These are phyloP conservation scores for Cantharellus anzutake DNA, from an alignment of 768 basidiomycete species.

Conservation along the genomic window DNA sequence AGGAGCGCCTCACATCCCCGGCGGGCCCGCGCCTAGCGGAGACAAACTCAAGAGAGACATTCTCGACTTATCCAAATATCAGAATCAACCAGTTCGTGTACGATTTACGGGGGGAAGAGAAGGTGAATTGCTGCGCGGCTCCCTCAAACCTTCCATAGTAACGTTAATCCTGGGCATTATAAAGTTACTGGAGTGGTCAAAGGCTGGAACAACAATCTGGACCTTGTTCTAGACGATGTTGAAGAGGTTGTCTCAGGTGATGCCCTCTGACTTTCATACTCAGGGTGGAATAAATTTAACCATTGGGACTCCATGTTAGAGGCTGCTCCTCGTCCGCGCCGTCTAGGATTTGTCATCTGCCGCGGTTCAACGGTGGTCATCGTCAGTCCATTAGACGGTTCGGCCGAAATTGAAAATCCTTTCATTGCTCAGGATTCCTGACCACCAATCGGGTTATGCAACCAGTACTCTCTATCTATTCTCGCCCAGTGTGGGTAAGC, in stretches of 20 bases:
- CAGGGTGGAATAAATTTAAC: not conserved
- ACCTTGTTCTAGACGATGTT: slow-evolving; percentile 93
- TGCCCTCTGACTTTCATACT: slow-evolving; percentile 9
- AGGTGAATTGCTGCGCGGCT: slow-evolving; percentile 28
- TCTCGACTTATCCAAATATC: slow-evolving; percentile 86
- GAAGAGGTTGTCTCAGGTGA: slow-evolving; percentile 61
- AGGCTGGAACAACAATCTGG: slow-evolving; percentile 90
- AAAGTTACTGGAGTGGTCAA: slow-evolving; percentile 83
- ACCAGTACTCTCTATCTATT: not conserved
- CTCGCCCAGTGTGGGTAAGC: not conserved
- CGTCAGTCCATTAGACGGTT: slow-evolving; percentile 87
- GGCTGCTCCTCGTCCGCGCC: slow-evolving; percentile 11
- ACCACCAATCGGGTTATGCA: not conserved
- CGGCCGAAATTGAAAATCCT: slow-evolving; percentile 84
- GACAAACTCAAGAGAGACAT: slow-evolving; percentile 86
- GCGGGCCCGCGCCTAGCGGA: slow-evolving; percentile 28
- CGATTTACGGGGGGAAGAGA: slow-evolving; percentile 98
- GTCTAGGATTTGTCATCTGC: slow-evolving; percentile 69
- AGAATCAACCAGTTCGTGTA: slow-evolving; percentile 78
- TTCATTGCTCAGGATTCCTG: slow-evolving; percentile 47
- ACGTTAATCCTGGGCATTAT: not conserved
- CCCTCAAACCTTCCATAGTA: not conserved
- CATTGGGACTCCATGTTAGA: not conserved
- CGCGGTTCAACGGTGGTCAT: slow-evolving; percentile 90
- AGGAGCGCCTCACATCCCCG: slow-evolving; percentile 27